Percentiles rank a stretch among this genome's conserved stretches.
phyloP scores from a whole-genome alignment of 2,329 filamentous ascomycete species.

The Ascochyta clinopodiicola region DNA sequence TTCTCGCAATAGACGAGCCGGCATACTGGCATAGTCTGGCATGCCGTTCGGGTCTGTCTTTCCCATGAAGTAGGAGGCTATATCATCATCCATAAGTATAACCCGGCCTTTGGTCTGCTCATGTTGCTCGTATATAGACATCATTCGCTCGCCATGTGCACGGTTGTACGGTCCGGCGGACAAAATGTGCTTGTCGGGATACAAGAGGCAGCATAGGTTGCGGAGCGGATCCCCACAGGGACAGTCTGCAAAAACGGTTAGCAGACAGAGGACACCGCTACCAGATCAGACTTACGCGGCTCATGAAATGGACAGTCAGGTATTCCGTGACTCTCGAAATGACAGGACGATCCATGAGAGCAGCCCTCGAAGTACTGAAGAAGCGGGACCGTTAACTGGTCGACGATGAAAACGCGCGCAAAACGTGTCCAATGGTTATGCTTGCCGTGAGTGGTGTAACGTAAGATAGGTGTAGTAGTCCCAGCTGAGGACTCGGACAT shows the following conservation, averaged over 20 bases:
- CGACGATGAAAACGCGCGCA: constrained; percentile 17
- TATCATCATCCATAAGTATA: constrained; percentile 34
- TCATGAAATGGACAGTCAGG: constrained; percentile 34
- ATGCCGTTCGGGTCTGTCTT: neutral
- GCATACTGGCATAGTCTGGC: constrained; percentile 6
- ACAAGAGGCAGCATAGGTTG: constrained; percentile 28
- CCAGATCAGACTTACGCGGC: constrained; percentile 18
- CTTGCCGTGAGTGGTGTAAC: constrained; percentile 17
- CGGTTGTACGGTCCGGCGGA: constrained; percentile 32
- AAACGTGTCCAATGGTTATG: constrained; percentile 31
- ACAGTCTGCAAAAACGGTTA: constrained; percentile 14
- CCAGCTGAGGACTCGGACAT: neutral
- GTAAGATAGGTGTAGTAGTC: neutral
- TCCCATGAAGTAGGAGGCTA: constrained; percentile 21
- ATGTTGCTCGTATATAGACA: constrained; percentile 23
- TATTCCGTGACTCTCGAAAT: constrained; percentile 20
- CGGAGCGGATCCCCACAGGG: constrained; percentile 26
- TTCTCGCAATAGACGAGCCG: constrained; percentile 21
- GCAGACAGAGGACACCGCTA: neutral
- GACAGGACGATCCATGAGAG: constrained; percentile 19
- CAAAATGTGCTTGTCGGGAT: constrained; percentile 17
- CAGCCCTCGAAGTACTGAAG: constrained; percentile 5
- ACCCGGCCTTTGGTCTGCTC: constrained; percentile 24
- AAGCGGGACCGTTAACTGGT: constrained; percentile 23
- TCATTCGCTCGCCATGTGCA: constrained; percentile 25